These are phyloP conservation scores for Monascus ruber DNA, from an alignment of 2,329 filamentous ascomycete species.

Conservation along the genomic window DNA sequence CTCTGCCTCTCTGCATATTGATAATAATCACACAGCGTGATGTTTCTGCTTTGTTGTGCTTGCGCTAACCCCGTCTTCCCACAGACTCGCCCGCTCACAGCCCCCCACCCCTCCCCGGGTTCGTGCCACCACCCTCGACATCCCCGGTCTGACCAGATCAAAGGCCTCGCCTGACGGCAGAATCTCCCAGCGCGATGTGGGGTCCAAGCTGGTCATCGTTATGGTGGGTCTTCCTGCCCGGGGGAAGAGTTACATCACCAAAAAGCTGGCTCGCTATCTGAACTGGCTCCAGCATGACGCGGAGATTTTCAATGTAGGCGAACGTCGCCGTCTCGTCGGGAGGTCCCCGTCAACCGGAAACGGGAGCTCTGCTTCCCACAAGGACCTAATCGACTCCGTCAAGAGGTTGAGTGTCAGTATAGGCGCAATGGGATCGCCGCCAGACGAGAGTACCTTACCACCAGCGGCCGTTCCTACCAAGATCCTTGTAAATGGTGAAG, in stretches of 20 bases:
- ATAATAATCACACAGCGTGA: too few relatives aligned
- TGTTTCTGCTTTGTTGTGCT: too few relatives aligned
- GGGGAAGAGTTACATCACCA: slow-evolving; percentile 97
- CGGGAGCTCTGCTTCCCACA: slow-evolving; percentile 23
- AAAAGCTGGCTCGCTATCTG: slow-evolving; percentile 89
- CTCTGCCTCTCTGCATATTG: too few relatives aligned
- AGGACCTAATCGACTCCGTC: slow-evolving; percentile 32
- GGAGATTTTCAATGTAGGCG: slow-evolving; percentile 93
- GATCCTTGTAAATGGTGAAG: slow-evolving; percentile 49
- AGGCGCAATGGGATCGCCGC: slow-evolving; percentile 13
- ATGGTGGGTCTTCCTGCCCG: slow-evolving; percentile 95
- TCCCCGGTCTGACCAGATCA: slow-evolving; percentile 90
- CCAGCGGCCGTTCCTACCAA: slow-evolving; percentile 36
- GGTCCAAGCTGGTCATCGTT: slow-evolving; percentile 90
- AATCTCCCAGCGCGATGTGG: slow-evolving; percentile 87
- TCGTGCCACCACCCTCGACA: slow-evolving; percentile 90
- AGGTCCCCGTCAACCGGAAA: slow-evolving; percentile 26
- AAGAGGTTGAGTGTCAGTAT: slow-evolving; percentile 32
- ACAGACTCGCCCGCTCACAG: slow-evolving; percentile 37
- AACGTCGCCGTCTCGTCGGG: slow-evolving; percentile 67
- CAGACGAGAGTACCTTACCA: slow-evolving; percentile 22
- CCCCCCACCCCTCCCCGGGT: slow-evolving; percentile 60
- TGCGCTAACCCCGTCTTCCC: slow-evolving; percentile 1
- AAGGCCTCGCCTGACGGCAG: slow-evolving; percentile 90
- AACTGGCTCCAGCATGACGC: slow-evolving; percentile 97